phyloP scores from a whole-genome alignment of 2,329 filamentous ascomycete species.

The Neofusicoccum sp. region DNA sequence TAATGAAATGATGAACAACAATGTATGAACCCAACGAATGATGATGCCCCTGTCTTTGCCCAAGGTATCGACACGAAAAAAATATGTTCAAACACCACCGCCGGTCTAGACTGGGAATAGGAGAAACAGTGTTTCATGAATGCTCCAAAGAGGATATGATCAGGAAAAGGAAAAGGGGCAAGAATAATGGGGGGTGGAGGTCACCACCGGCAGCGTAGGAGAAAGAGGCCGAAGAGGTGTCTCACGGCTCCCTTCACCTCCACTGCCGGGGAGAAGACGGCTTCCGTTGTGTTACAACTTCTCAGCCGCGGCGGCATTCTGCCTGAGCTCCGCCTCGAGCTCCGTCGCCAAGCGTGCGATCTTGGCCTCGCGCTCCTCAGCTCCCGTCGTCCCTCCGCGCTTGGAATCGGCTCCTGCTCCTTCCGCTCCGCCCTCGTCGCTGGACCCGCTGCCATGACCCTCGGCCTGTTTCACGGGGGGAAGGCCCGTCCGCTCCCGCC shows the following conservation, averaged over 20 bases:
- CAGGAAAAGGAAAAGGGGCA: not conserved
- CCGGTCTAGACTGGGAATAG: not conserved
- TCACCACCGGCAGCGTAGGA: too few relatives aligned
- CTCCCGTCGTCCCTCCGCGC: not conserved
- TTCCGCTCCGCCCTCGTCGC: slow-evolving; percentile 1
- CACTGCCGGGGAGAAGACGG: not conserved
- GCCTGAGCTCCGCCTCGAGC: slow-evolving; percentile 12
- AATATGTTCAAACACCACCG: not conserved
- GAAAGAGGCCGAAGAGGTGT: not conserved
- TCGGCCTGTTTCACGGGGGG: not conserved
- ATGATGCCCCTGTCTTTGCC: not conserved
- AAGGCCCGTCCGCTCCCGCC: slow-evolving; percentile 24
- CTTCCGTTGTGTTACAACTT: not conserved
- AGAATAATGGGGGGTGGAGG: not conserved
- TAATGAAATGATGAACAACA: not conserved
- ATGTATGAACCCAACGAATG: not conserved
- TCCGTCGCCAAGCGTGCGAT: slow-evolving; percentile 8
- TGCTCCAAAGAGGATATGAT: not conserved
- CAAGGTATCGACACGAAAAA: not conserved
- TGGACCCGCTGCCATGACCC: not conserved
- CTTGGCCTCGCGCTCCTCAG: slow-evolving; percentile 11
- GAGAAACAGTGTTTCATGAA: not conserved
- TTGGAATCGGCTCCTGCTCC: not conserved
- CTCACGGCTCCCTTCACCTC: not conserved
- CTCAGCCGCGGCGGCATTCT: slow-evolving; percentile 5